Evolutionary conservation across 257 asterid species (phyloP), one percentile per base, ranked within the genome.

Genomic region (Leptodermis oblonga): DNA sequence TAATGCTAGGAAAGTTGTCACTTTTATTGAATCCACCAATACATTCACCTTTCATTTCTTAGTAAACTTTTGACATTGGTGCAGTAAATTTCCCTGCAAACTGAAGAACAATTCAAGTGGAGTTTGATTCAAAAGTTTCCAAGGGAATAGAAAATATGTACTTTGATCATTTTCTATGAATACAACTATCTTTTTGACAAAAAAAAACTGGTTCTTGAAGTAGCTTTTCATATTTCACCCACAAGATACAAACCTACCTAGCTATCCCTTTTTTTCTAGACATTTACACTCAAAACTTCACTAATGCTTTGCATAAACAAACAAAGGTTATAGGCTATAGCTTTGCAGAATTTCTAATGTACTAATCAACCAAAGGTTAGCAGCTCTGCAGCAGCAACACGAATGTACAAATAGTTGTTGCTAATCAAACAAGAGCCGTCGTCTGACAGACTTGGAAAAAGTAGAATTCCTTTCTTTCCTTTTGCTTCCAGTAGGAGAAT

Each of bases 401-500:
- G n/a, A 17, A 48, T 34, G 48, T 17, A 7, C 23, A 3, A 15
- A 6, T 4, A 5, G 30, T 1, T 55, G n/a, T 67, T 42, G 18
- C 68, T 81, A 90, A 31, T 68, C 88, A 62, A 94, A 91, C 72
- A 87, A 72, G 62, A 94, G 96, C 23, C 82, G 79, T n/a, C 97
- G 92, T 78, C 97, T 82, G 30, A 52, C 90, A 23, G 99, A 85
- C 83, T 94, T 94, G 54, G 97, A 78, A 54, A 82, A 22, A 73
- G 73, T 78, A 3, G 86, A 53, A 65, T 78, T 73, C 23, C 76
- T 18, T 46, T 75, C 84, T 69, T 74, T 78, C 78, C 90, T 76
- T 69, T 86, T 85, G 70, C 72, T 84, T 59, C 76, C 72, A n/a
- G 95, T 69, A 51, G 87, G 72, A 67, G 13, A 30, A 46, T 69